Evolutionary conservation across 805 yeast species (phyloP).

Genomic region (Cyberlindnera bimundalis): DNA sequence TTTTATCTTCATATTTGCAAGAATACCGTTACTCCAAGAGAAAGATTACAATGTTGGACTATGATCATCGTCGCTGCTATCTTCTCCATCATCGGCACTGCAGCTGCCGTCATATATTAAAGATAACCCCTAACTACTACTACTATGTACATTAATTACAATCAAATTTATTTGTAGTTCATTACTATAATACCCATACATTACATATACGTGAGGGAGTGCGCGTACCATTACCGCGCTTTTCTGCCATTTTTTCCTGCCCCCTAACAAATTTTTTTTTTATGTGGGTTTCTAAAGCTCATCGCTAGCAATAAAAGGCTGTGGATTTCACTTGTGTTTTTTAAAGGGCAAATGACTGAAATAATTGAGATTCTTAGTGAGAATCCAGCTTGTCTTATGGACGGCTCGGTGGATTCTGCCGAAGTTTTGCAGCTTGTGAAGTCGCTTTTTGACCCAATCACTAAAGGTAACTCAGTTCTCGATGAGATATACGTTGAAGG

Average conservation of each 20-base stretch:
- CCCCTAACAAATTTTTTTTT: not conserved
- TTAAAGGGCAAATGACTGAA: not conserved
- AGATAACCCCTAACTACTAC: too few relatives aligned
- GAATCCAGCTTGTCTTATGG: slow-evolving; percentile 12
- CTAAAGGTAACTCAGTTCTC: slow-evolving; percentile 45
- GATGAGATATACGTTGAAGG: slow-evolving; percentile 86
- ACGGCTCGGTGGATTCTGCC: slow-evolving; percentile 7
- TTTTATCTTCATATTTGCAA: slow-evolving; percentile 63
- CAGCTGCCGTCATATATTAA: slow-evolving; percentile 41
- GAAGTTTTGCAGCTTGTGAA: slow-evolving; percentile 22
- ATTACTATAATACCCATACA: not conserved
- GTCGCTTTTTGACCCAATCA: slow-evolving; percentile 26
- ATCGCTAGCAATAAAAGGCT: not conserved
- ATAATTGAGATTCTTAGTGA: slow-evolving; percentile 6
- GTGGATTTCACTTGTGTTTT: not conserved
- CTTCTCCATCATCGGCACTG: slow-evolving; percentile 57
- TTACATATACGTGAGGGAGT: too few relatives aligned
- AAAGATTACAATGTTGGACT: slow-evolving; percentile 37
- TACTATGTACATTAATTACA: not conserved
- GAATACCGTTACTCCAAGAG: slow-evolving; percentile 37
- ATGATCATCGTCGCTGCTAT: slow-evolving; percentile 43
- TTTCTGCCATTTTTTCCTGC: too few relatives aligned
- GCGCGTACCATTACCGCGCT: not conserved
- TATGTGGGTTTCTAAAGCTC: too few relatives aligned
- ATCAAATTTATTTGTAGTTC: not conserved